Evolutionary conservation across 805 yeast species (phyloP).

Genomic region (Wickerhamomyces sydowiorum): DNA sequence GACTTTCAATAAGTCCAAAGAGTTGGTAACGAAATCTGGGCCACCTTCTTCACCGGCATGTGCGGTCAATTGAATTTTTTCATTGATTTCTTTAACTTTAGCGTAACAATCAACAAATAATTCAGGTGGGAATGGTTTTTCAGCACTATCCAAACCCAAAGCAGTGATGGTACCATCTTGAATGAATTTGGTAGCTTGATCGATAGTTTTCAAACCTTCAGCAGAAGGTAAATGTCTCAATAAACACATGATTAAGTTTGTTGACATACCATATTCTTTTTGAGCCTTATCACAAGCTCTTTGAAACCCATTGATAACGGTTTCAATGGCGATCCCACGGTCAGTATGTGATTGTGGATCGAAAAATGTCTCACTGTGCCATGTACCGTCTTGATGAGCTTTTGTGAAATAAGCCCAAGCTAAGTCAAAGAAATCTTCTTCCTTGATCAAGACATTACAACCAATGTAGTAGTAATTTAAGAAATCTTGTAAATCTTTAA

Average conservation of each 20-base stretch:
- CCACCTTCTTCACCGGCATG: constrained; percentile 92
- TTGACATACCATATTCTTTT: constrained; percentile 52
- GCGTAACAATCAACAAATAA: constrained; percentile 60
- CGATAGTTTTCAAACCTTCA: constrained; percentile 52
- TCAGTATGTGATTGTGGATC: constrained; percentile 83
- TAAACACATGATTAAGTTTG: constrained; percentile 76
- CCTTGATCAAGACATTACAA: constrained; percentile 64
- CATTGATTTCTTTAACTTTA: constrained; percentile 39
- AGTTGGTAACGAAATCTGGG: constrained; percentile 52
- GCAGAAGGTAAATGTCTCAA: constrained; percentile 67
- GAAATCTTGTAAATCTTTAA: constrained; percentile 71
- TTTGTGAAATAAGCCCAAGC: constrained; percentile 68
- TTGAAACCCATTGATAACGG: constrained; percentile 59
- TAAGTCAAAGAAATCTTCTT: constrained; percentile 69
- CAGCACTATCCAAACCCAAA: constrained; percentile 78
- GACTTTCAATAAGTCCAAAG: constrained; percentile 55
- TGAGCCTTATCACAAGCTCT: constrained; percentile 64
- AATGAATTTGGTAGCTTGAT: constrained; percentile 45
- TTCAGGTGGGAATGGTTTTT: constrained; percentile 71
- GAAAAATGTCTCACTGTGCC: constrained; percentile 72
- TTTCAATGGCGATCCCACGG: constrained; percentile 54
- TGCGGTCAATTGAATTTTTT: constrained; percentile 63
- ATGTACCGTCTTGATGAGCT: constrained; percentile 52
- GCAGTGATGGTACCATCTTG: constrained; percentile 62
- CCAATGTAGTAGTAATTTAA: constrained; percentile 77